Evolutionary conservation across 306 rosid genomes (phyloP).

Genomic region (Vigna hirtella): DNA sequence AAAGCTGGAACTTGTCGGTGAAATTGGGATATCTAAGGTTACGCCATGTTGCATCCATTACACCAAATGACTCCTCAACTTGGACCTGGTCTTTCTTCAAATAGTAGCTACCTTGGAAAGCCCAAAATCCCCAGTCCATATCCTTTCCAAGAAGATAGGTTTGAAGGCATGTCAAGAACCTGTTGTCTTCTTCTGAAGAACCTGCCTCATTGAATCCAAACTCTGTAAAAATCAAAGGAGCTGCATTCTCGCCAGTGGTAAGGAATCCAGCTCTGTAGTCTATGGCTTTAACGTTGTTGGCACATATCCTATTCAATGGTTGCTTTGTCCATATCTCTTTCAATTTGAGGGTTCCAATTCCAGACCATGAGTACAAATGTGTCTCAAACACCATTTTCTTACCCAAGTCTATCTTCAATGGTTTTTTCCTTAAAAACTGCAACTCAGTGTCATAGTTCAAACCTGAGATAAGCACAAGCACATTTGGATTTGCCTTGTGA

Average conservation of each 20-base stretch:
- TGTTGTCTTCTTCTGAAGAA: conserved; percentile 40
- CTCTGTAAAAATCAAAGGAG: conserved; percentile 60
- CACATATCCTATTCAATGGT: conserved; percentile 60
- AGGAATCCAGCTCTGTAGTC: conserved; percentile 56
- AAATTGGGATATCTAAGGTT: conserved; percentile 49
- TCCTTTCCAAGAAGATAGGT: conserved; percentile 62
- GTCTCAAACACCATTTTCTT: conserved; percentile 59
- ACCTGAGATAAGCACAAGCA: conserved; percentile 59
- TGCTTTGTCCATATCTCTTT: conserved; percentile 52
- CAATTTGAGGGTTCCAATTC: conserved; percentile 53
- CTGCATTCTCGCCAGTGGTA: conserved; percentile 35
- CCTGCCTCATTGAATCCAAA: conserved; percentile 57
- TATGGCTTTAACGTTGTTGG: conserved; percentile 39
- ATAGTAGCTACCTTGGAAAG: conserved; percentile 61
- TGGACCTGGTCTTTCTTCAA: conserved; percentile 42
- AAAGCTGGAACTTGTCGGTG: conserved; percentile 49
- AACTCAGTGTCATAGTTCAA: conserved; percentile 63
- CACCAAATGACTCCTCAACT: conserved; percentile 57
- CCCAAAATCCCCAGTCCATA: conserved; percentile 71
- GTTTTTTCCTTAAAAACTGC: conserved; percentile 47
- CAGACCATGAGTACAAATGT: conserved; percentile 66
- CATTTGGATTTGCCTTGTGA: conserved; percentile 52
- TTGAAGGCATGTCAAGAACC: conserved; percentile 64
- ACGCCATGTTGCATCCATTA: conserved; percentile 54
- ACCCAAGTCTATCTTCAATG: conserved; percentile 44